Evolutionary conservation across 2,329 filamentous ascomycete species (phyloP).

Genomic region (Monosporascus ibericus): DNA sequence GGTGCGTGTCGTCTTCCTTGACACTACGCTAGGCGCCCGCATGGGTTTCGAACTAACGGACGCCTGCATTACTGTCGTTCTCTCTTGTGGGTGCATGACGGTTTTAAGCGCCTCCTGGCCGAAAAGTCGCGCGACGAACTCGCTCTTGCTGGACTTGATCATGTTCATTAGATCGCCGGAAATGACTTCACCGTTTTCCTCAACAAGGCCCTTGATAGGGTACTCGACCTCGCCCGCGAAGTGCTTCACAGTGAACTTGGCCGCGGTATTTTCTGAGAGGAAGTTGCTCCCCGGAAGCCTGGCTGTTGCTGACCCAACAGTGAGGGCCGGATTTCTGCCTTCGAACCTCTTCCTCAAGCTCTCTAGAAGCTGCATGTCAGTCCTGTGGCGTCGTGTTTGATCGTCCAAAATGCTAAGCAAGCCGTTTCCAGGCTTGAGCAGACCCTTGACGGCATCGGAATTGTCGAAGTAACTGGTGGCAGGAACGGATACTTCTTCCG

Average conservation of each 20-base stretch:
- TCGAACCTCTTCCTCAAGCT: constrained; percentile 89
- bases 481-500: constrained; percentile 83
- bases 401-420: constrained; percentile 92
- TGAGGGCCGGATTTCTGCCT: constrained; percentile 86
- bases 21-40: constrained; percentile 87
- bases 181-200: constrained; percentile 94
- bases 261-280: constrained; percentile 70
- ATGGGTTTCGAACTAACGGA: constrained; percentile 94
- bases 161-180: constrained; percentile 94
- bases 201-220: constrained; percentile 75
- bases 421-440: constrained; percentile 89
- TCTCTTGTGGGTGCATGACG: constrained; percentile 87
- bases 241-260: constrained; percentile 85
- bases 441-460: constrained; percentile 83
- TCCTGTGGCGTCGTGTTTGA: constrained; percentile 83
- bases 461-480: constrained; percentile 98
- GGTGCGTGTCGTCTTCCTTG: constrained; percentile 56
- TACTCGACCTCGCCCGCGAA: constrained; percentile 98
- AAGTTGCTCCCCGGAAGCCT: constrained; percentile 86
- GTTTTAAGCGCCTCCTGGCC: constrained; percentile 94
- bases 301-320: constrained; percentile 67
- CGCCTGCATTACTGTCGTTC: constrained; percentile 86
- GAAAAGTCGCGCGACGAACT: constrained; percentile 85
- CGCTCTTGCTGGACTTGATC: constrained; percentile 79
- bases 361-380: constrained; percentile 84